Base-by-base conservation (phyloP, 805 yeast species). In the Clavispora vitiphila region DNA sequence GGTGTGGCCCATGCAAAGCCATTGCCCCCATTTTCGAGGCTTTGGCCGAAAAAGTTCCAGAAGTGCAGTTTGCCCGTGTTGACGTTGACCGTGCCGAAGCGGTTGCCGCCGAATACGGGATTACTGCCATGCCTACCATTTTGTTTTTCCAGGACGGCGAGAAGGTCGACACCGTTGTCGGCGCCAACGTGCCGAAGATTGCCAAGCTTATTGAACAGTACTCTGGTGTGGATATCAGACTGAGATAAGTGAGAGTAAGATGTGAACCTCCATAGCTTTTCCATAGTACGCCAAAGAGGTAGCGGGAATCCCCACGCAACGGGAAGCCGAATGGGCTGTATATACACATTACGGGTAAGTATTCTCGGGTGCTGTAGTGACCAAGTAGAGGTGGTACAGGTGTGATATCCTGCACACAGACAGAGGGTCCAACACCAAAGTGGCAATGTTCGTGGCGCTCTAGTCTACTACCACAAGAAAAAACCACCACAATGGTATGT, bases 1-100 rank as follows among this genome's bases (percentile, higher is more conserved):
- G 88, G 88, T 82, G 88, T 61, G 86, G 83, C 7, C 88, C 88
- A n/a, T 82, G 88, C 54, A 80, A 77, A 52, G 83, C 83, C n/a
- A 73, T 82, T 53, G 71, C 82, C 3, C 88, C 88, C 12, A 58
- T 76, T 16, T 58, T 80, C 35, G 73, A 66, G 35, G 58, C 60
- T 29, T 58, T 69, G 45, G 65, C 73, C 20, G 72, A 73, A 16
- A 65, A 68, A 44, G 53, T 61, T 12, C 71, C 72, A 10, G 72
- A 71, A 43, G 86, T 80, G 1, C 72, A 71, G 40, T 85, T 84
- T 53, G 77, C 75, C 50, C 80, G 84, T 55, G 80, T 83, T 25
- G 89, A 85, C 51, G 88, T 84, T 36, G 93, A 84, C 57, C 67
- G 71, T 30, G 73, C 74, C 22, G 66, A 63, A 14, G 86, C 80